Conservation (phyloP, 2,329 filamentous ascomycete species). For the Celoporthe dispersa region DNA sequence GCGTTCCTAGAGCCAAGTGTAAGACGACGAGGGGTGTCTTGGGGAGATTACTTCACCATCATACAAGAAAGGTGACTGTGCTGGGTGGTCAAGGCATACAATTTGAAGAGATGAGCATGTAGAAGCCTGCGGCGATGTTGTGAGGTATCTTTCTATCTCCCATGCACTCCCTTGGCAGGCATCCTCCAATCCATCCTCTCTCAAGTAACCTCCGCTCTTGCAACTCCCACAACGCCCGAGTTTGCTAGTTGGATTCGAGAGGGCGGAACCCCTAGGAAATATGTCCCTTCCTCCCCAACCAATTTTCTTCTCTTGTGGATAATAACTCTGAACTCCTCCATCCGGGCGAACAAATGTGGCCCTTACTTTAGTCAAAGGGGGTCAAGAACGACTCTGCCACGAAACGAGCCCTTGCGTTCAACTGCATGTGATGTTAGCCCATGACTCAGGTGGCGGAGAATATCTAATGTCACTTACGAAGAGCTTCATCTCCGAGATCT, state of each 20-base stretch:
- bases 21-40: too few species aligned
- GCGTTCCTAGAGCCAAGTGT: too few species aligned
- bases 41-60: not conserved
- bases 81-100: not conserved
- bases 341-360: too few species aligned
- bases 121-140: not conserved
- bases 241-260: not conserved
- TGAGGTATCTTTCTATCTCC: not conserved
- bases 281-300: not conserved
- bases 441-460: slow-evolving; percentile 37
- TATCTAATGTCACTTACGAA: slow-evolving; percentile 57
- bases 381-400: slow-evolving; percentile 98
- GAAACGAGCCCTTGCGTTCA: slow-evolving; percentile 96
- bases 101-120: not conserved
- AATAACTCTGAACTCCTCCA: not conserved
- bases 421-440: slow-evolving; percentile 51
- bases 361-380: slow-evolving; percentile 48
- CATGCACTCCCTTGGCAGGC: not conserved
- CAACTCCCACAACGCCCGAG: not conserved
- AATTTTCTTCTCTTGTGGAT: not conserved
- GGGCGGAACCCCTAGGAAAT: not conserved
- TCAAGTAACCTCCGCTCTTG: not conserved
- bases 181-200: not conserved
- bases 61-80: not conserved
- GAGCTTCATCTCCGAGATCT: slow-evolving; percentile 99